Conservation (phyloP, 2,329 filamentous ascomycete genomes). For the Didymella lethalis region DNA sequence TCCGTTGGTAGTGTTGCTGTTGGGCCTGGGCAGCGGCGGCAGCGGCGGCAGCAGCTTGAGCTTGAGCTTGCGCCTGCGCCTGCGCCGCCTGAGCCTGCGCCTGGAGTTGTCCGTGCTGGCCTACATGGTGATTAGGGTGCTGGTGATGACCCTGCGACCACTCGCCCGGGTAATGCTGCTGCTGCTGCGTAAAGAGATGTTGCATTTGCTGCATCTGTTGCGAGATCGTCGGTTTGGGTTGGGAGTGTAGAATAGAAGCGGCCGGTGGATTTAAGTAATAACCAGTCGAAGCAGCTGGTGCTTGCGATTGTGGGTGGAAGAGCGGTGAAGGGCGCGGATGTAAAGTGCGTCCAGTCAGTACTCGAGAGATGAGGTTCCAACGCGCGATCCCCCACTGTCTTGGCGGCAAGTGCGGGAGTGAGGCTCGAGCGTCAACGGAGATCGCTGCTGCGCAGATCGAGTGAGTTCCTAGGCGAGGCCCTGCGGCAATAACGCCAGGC, state of each 20-base stretch:
- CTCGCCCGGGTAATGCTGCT: conserved; percentile 66
- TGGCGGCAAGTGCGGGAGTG: conserved; percentile 28
- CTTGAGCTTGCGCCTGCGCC: conserved; percentile 56
- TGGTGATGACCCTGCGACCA: conserved; percentile 59
- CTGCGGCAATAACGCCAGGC: conserved; percentile 10
- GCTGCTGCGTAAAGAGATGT: conserved; percentile 70
- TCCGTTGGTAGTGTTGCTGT: conserved; percentile 73
- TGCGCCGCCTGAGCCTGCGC: conserved; percentile 58
- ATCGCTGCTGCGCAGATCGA: conserved; percentile 30
- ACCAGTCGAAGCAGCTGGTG: conserved; percentile 20
- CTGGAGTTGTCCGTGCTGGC: conserved; percentile 51
- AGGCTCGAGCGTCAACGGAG: conserved; percentile 32
- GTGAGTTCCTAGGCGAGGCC: conserved; percentile 22
- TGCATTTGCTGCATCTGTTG: conserved; percentile 55
- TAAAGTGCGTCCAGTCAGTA: conserved; percentile 27
- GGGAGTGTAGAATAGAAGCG: conserved; percentile 16
- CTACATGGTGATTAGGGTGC: conserved; percentile 51
- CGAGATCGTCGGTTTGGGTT: conserved; percentile 21
- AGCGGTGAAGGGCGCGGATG: conserved; percentile 27
- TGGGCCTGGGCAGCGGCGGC: conserved; percentile 61
- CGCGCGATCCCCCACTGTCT: conserved; percentile 31
- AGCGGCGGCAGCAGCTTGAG: conserved; percentile 60
- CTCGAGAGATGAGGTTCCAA: conserved; percentile 37
- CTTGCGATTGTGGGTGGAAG: conserved; percentile 20
- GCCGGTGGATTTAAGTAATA: conserved; percentile 18